Evolutionary conservation across 768 basidiomycete species (phyloP).

Genomic region (Sutorius australiensis): DNA sequence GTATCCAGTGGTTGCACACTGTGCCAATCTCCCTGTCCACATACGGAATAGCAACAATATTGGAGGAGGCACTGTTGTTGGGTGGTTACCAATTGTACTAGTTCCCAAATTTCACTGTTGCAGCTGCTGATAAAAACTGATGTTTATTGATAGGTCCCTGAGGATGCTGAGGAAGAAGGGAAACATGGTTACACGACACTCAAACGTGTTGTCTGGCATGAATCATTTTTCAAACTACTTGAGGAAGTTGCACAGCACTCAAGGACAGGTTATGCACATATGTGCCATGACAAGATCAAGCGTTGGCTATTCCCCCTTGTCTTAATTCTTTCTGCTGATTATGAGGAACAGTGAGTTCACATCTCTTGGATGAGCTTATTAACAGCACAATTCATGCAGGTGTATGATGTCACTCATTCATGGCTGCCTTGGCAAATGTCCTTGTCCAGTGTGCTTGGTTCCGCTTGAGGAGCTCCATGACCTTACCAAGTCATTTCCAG

Average conservation of each 20-base stretch:
- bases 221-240: conserved; percentile 32
- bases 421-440: conserved; percentile 27
- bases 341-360: conserved; percentile 40
- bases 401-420: conserved; percentile 38
- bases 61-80: no score
- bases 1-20: no score
- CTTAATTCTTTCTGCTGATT: conserved; percentile 39
- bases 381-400: conserved; percentile 13
- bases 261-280: conserved; percentile 17
- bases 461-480: conserved; percentile 24
- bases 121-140: no score
- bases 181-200: conserved; percentile 31
- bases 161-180: conserved; percentile 28
- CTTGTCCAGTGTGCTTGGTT: conserved; percentile 39
- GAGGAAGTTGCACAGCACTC: conserved; percentile 19
- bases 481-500: conserved; percentile 11
- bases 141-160: conserved; percentile 28
- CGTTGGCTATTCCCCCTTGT: conserved; percentile 35
- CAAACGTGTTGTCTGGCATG: conserved; percentile 39
- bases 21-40: no score
- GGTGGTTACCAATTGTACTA: no score
- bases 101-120: no score
- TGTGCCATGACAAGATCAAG: conserved; percentile 25
- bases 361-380: no score
- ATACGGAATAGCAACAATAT: no score